Percentiles rank a stretch among this genome's conserved stretches.
phyloP scores from a whole-genome alignment of 768 basidiomycete species.

The Boletus rubropictus region DNA sequence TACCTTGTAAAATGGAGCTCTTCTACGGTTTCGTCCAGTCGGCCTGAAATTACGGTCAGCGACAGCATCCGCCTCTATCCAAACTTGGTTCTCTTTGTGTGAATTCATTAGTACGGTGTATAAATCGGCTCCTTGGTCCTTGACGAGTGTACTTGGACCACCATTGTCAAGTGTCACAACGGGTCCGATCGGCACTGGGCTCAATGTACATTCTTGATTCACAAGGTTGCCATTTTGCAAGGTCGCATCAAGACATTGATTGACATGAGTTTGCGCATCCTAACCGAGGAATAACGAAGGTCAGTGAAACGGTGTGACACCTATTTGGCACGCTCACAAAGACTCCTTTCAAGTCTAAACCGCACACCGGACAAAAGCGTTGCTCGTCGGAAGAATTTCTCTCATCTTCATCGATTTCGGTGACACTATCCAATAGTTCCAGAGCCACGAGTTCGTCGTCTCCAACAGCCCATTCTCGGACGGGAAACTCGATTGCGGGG shows the following conservation, averaged over 20 bases:
- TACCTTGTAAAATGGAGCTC: constrained; percentile 94
- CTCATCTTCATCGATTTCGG: constrained; percentile 25
- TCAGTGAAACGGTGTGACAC: constrained; percentile 1
- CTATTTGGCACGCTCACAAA: constrained; percentile 24
- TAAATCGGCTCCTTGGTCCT: constrained; percentile 28
- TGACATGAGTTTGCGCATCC: constrained; percentile 53
- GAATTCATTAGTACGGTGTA: constrained; percentile 92
- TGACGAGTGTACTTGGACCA: background rate
- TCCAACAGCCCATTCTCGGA: constrained; percentile 62
- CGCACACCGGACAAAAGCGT: constrained; percentile 26
- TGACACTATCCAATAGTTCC: constrained; percentile 23
- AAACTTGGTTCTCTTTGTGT: constrained; percentile 70
- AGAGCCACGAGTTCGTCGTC: constrained; percentile 58
- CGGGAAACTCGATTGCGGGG: constrained; percentile 17
- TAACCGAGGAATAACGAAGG: constrained; percentile 20
- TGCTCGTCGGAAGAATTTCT: constrained; percentile 1
- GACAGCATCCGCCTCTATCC: constrained; percentile 68
- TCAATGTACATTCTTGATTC: background rate
- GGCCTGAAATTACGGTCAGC: constrained; percentile 46
- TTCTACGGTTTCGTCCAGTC: constrained; percentile 51
- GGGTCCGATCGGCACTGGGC: background rate
- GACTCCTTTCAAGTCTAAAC: constrained; percentile 7
- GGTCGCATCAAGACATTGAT: constrained; percentile 46
- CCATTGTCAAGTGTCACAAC: background rate
- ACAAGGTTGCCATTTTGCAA: constrained; percentile 1